Conservation (phyloP, 805 yeast genomes). For the Wickerhamiella vanderwaltii region DNA sequence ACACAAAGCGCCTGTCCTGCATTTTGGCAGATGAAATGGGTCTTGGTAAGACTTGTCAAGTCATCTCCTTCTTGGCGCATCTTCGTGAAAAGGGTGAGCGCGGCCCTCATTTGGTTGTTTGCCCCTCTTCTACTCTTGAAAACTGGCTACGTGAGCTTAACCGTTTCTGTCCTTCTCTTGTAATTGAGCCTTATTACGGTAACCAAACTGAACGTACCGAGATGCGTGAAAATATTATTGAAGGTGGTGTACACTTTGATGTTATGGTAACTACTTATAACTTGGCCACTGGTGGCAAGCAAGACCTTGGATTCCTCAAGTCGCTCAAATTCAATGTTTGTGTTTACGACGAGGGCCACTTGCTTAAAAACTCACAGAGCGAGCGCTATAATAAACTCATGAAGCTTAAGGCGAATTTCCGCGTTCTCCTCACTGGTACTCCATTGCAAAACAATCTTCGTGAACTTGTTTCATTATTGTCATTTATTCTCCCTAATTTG, state of each 20-base stretch:
- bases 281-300: constrained; percentile 75
- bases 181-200: constrained; percentile 91
- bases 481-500: constrained; percentile 76
- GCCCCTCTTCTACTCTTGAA: constrained; percentile 92
- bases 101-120: constrained; percentile 88
- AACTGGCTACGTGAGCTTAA: constrained; percentile 94
- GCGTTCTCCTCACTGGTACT: constrained; percentile 87
- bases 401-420: constrained; percentile 70
- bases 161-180: constrained; percentile 69
- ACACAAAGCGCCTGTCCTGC: constrained; percentile 70
- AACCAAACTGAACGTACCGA: constrained; percentile 74
- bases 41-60: constrained; percentile 92
- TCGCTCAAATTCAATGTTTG: constrained; percentile 69
- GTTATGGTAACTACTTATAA: constrained; percentile 91
- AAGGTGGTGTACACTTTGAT: constrained; percentile 49
- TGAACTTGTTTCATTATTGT: constrained; percentile 79
- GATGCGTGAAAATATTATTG: constrained; percentile 53
- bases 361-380: constrained; percentile 78
- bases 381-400: constrained; percentile 82
- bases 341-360: constrained; percentile 95
- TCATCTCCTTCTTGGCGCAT: constrained; percentile 80
- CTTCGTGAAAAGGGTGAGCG: constrained; percentile 51
- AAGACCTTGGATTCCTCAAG: constrained; percentile 68
- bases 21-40: constrained; percentile 98
- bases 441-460: constrained; percentile 88